Evolutionary conservation across 2,329 filamentous ascomycete genomes (phyloP).

Genomic region (Neonectria neomacrospora): DNA sequence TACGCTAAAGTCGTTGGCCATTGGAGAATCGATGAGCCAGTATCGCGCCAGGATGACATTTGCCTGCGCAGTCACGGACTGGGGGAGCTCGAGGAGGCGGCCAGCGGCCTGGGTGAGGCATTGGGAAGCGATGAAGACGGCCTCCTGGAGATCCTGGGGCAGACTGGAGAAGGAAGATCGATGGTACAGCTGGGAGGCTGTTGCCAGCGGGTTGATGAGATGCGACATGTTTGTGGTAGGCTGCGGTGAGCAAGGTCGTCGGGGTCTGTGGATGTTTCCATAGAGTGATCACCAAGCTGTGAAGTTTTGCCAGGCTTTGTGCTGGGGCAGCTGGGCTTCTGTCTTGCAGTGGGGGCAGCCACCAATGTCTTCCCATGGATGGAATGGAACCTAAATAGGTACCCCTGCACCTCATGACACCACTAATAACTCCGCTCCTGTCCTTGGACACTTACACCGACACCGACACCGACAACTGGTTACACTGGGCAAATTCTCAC

Average conservation of each 20-base stretch:
- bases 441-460: not conserved
- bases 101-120: constrained; percentile 82
- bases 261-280: constrained; percentile 11
- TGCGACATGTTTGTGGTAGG: constrained; percentile 60
- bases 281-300: constrained; percentile 13
- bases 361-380: not conserved
- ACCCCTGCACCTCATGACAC: constrained; percentile 11
- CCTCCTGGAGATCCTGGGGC: constrained; percentile 76
- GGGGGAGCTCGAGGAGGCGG: constrained; percentile 83
- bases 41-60: constrained; percentile 85
- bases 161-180: constrained; percentile 66
- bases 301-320: constrained; percentile 37
- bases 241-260: not conserved
- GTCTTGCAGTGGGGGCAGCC: constrained; percentile 9
- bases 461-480: not conserved
- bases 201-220: constrained; percentile 78
- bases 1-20: constrained; percentile 68
- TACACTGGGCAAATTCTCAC: no score
- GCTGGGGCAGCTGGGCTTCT: not conserved
- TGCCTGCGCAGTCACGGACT: constrained; percentile 86
- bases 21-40: constrained; percentile 72
- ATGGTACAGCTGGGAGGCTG: constrained; percentile 74
- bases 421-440: not conserved
- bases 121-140: constrained; percentile 76
- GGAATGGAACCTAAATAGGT: no score